phyloP scores from a whole-genome alignment of 208 protist genomes.

The Leishmania mexicana region DNA sequence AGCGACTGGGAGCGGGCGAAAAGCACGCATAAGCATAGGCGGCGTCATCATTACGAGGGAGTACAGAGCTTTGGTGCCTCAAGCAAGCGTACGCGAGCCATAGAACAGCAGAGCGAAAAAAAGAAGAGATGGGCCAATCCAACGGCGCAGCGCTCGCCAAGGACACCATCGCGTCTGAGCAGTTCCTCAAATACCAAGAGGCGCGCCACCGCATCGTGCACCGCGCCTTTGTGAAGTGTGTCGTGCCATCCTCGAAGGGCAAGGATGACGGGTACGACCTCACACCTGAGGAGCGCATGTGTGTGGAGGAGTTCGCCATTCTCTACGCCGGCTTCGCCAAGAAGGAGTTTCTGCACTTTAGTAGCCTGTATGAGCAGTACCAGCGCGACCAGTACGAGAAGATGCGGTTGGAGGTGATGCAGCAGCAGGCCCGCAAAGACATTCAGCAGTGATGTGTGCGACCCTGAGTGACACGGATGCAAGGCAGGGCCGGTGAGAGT shows the following conservation, averaged over 20 bases:
- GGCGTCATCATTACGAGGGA: not conserved
- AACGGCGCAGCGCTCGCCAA: slow-evolving; percentile 46
- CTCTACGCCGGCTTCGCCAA: slow-evolving; percentile 74
- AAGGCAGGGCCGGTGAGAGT: not conserved
- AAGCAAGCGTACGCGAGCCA: not conserved
- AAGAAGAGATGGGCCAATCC: slow-evolving; percentile 67
- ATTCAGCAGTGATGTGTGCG: slow-evolving; percentile 49
- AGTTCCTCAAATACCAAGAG: slow-evolving; percentile 69
- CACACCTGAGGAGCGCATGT: slow-evolving; percentile 60
- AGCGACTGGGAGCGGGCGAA: not conserved
- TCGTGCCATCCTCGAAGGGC: slow-evolving; percentile 53
- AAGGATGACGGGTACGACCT: slow-evolving; percentile 54
- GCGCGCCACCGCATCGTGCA: slow-evolving; percentile 62
- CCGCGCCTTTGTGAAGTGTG: slow-evolving; percentile 79
- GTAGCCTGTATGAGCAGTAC: slow-evolving; percentile 73
- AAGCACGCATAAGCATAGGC: not conserved
- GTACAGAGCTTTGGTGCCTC: not conserved
- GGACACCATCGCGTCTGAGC: slow-evolving; percentile 76
- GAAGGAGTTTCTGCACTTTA: slow-evolving; percentile 67
- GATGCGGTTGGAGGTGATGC: slow-evolving; percentile 58
- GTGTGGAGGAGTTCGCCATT: slow-evolving; percentile 83
- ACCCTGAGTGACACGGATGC: too few species aligned
- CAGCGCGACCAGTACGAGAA: slow-evolving; percentile 76
- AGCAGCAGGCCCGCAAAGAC: slow-evolving; percentile 62
- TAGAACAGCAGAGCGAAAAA: slow-evolving; percentile 4